Conservation (phyloP, 192 early-diverging fungal species). For the Phlyctochytrium bullatum region DNA sequence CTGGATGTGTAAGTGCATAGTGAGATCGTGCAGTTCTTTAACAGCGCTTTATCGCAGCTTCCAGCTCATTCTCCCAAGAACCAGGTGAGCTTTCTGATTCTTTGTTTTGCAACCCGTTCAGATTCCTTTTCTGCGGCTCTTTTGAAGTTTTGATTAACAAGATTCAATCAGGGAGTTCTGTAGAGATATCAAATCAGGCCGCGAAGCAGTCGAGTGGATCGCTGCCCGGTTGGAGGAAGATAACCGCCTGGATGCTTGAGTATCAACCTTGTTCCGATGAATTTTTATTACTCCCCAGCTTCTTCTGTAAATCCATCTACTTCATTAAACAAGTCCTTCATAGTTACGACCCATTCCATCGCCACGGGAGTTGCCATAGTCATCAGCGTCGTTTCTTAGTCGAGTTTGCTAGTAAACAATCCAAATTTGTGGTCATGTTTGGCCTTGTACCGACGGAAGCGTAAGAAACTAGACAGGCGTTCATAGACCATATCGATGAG, state of each 20-base stretch:
- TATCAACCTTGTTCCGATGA: too few relatives aligned
- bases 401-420: too few relatives aligned
- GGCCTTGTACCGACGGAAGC: too few relatives aligned
- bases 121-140: background rate
- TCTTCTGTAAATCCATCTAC: too few relatives aligned
- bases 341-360: too few relatives aligned
- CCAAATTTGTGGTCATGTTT: too few relatives aligned
- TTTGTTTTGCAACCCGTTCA: background rate
- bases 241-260: constrained; percentile 16
- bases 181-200: constrained; percentile 31
- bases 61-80: background rate
- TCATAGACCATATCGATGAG: too few relatives aligned
- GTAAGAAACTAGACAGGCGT: too few relatives aligned
- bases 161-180: constrained; percentile 2
- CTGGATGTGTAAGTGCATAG: constrained; percentile 20
- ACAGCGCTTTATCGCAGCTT: constrained; percentile 3
- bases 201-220: constrained; percentile 41
- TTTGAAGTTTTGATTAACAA: background rate
- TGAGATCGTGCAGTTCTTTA: constrained; percentile 4
- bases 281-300: too few relatives aligned
- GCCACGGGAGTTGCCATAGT: too few relatives aligned
- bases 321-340: too few relatives aligned
- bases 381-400: too few relatives aligned
- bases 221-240: constrained; percentile 30
- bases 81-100: background rate